Evolutionary conservation across 2,329 filamentous ascomycete species (phyloP).

Genomic region (Aspergillus felis): DNA sequence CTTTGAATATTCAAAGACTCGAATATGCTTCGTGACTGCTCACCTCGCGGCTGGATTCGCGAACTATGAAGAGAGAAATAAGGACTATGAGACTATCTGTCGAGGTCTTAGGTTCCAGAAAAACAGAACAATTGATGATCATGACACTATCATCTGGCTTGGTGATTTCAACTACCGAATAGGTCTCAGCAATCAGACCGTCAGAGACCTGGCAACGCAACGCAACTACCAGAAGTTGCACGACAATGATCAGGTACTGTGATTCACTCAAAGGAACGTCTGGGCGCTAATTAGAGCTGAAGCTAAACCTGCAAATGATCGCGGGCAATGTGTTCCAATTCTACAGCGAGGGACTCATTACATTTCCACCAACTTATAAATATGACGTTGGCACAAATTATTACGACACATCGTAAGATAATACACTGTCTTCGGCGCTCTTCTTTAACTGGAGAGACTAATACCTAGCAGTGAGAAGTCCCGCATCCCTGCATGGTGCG

Average conservation of each 20-base stretch:
- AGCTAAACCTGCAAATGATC: conserved; percentile 95
- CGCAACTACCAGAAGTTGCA: conserved; percentile 75
- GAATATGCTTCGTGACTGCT: conserved; percentile 91
- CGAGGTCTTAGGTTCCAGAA: conserved; percentile 85
- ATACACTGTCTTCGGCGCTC: neutral
- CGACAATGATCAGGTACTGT: conserved; percentile 76
- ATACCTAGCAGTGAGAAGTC: conserved; percentile 71
- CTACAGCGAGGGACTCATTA: conserved; percentile 85
- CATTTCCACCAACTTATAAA: conserved; percentile 91
- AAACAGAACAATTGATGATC: conserved; percentile 86
- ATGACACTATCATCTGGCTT: conserved; percentile 88
- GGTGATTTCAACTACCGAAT: conserved; percentile 99
- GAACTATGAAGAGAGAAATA: conserved; percentile 94
- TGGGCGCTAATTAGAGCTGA: conserved; percentile 8
- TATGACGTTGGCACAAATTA: conserved; percentile 83
- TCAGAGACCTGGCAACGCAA: conserved; percentile 68
- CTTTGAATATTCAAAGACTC: conserved; percentile 89
- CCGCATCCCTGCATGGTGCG: conserved; percentile 95
- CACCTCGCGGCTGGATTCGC: conserved; percentile 94
- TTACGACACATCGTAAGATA: conserved; percentile 81
- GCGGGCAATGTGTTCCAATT: conserved; percentile 83
- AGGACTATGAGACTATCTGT: conserved; percentile 86
- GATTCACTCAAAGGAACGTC: conserved; percentile 1
- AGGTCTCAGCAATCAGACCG: conserved; percentile 73
- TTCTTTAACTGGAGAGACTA: conserved; percentile 17